These are phyloP conservation scores for Penicillium sp. DNA, from an alignment of 2,329 filamentous ascomycete genomes.

Conservation along the genomic window DNA sequence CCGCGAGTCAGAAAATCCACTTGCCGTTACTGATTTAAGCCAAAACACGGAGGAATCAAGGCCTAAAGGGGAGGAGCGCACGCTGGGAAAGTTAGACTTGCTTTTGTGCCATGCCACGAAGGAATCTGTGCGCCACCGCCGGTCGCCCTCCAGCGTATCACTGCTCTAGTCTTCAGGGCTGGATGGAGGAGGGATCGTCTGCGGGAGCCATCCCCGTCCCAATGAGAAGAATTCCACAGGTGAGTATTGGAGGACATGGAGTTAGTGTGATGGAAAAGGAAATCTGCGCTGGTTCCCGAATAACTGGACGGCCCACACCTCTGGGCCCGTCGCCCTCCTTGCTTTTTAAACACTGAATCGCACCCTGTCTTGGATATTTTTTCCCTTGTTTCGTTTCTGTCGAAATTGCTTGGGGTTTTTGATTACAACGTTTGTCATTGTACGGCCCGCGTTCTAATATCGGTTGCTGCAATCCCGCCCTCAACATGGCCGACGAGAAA, in stretches of 20 bases:
- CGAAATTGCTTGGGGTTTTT: too few relatives aligned
- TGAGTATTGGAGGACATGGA: background rate
- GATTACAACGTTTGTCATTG: too few relatives aligned
- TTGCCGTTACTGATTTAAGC: background rate
- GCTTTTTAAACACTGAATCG: background rate
- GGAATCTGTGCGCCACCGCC: background rate
- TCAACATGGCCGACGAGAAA: background rate
- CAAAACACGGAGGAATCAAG: background rate
- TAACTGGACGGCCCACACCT: background rate
- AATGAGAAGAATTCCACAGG: background rate
- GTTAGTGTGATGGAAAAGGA: too few relatives aligned
- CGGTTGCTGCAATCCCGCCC: background rate
- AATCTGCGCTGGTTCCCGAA: background rate
- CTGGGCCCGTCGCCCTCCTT: background rate
- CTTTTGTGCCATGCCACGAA: background rate
- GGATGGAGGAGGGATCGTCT: slow-evolving; percentile 1
- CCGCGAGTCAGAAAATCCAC: background rate
- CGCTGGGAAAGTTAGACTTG: background rate
- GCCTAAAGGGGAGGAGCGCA: background rate
- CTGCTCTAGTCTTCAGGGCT: background rate
- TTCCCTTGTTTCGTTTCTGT: too few relatives aligned
- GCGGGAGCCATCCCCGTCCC: background rate
- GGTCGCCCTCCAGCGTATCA: background rate
- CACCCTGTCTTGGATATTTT: background rate
- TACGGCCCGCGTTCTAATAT: too few relatives aligned